Evolutionary conservation across 2,329 filamentous ascomycete genomes (phyloP).

Genomic region (Exophiala lecanii-corni): DNA sequence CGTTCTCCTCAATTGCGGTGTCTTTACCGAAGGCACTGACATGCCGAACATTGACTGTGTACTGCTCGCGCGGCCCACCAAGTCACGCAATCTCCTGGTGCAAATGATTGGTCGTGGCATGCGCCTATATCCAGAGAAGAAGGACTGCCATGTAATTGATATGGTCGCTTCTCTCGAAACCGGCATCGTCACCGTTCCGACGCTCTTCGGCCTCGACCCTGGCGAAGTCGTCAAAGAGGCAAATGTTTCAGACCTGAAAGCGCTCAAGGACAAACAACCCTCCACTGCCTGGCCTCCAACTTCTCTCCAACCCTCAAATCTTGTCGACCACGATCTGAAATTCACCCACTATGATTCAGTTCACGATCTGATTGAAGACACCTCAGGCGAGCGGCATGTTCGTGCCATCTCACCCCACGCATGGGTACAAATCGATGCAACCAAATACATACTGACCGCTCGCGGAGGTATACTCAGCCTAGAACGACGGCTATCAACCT

Average conservation of each 20-base stretch:
- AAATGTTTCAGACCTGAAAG: constrained; percentile 58
- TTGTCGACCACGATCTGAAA: constrained; percentile 52
- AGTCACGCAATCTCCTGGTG: constrained; percentile 85
- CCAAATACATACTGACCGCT: constrained; percentile 67
- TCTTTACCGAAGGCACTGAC: constrained; percentile 96
- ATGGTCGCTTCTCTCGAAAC: constrained; percentile 82
- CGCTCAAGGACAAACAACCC: constrained; percentile 31
- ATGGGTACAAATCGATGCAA: constrained; percentile 74
- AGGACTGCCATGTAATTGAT: constrained; percentile 91
- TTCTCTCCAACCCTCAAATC: constrained; percentile 5
- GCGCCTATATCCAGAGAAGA: constrained; percentile 73
- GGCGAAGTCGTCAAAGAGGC: constrained; percentile 67
- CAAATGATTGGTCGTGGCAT: constrained; percentile 98
- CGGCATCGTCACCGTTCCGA: constrained; percentile 85
- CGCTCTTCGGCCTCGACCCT: constrained; percentile 87
- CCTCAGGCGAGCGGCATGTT: constrained; percentile 72
- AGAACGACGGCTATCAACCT: constrained; percentile 27
- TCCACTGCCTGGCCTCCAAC: neutral
- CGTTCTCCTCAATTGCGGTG: constrained; percentile 87
- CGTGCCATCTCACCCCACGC: constrained; percentile 67
- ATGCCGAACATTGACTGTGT: constrained; percentile 97
- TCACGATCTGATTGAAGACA: constrained; percentile 83
- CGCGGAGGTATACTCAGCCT: constrained; percentile 58
- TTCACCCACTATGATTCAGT: constrained; percentile 91
- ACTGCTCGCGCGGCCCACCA: constrained; percentile 78